Evolutionary conservation across 192 early-diverging fungal species (phyloP), one percentile per base, ranked within the genome.

Genomic region (Oehlia diaphana): DNA sequence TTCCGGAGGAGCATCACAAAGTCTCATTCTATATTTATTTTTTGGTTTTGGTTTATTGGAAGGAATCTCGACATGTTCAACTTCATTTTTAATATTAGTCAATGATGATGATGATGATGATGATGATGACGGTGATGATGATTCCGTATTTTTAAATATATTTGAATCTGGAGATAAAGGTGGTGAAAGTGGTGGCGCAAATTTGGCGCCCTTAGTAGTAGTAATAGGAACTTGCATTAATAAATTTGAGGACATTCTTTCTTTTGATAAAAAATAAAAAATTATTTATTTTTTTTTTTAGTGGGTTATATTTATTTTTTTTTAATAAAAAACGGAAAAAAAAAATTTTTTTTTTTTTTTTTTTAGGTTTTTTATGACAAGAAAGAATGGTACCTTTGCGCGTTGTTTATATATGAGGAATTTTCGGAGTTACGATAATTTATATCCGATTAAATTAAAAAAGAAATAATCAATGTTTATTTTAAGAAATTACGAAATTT

Each of bases 21-120:
- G n/a, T n/a, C 33, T 39, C 68, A 70, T 70, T 44, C 68, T 33
- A 70, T n/a, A 70, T 70, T 39, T 70, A n/a, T 10, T 70, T 21
- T 44, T 70, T 21, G 39, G 39, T 70, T 70, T 70, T 58, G 2
- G 16, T 58, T 21, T 21, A 21, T 0, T 58, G 1, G 53, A 19
- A 58, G 19, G 53, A 21, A 21, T 58, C 16, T 35, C 35, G 0
- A 35, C 35, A 35, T 35, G 35, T 35, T 58, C 53, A 21, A 58
- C 53, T 21, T 58, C 53, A 7, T 19, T 21, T 7, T 5, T 0
- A 7, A 21, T 5, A 53, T 16, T 14, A 19, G 50, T 7, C 39
- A 37, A 53, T 53, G 2, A 31, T 31, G 28, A 31, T 31, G 28
- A 31, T 31, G 28, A 58, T 19, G 50, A 13, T 19, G 50, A 44